phyloP scores from a whole-genome alignment of 129 eudicot genomes.

The Smallanthus sonchifolius region DNA sequence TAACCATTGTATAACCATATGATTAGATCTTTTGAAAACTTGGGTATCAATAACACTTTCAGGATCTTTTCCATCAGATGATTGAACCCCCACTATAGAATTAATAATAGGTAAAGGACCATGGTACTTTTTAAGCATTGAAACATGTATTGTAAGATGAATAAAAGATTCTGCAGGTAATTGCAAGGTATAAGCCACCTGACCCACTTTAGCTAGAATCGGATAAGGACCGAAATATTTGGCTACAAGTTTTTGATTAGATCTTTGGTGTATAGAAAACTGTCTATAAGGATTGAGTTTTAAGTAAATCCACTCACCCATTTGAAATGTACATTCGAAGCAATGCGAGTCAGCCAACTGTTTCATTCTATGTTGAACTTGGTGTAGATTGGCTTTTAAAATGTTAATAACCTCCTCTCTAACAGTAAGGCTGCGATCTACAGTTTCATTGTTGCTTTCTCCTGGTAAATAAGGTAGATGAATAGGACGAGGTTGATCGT shows the following conservation, averaged over 20 bases:
- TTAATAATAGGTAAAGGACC: background rate
- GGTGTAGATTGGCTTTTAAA: background rate
- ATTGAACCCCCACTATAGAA: no score
- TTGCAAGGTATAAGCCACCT: background rate
- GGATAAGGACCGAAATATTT: background rate
- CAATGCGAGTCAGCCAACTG: background rate
- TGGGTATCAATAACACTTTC: background rate
- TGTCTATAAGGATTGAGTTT: no score
- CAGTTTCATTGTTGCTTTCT: background rate
- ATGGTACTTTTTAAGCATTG: background rate
- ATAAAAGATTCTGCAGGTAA: background rate
- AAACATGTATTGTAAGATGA: background rate
- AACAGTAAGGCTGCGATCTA: background rate
- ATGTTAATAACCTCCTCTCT: background rate
- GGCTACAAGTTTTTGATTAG: background rate
- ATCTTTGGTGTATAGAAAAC: no score
- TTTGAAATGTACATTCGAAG: background rate
- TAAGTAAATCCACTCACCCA: background rate
- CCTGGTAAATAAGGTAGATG: background rate
- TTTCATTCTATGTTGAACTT: background rate
- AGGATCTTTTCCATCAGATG: background rate
- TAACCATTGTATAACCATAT: background rate
- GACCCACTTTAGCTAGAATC: background rate
- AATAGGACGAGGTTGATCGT: background rate
- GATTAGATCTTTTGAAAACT: background rate